A percentile compares a stretch with the other conserved stretches of the same genome.
Conservation (phyloP, 257 asterid species). For the Solanum okadae region DNA sequence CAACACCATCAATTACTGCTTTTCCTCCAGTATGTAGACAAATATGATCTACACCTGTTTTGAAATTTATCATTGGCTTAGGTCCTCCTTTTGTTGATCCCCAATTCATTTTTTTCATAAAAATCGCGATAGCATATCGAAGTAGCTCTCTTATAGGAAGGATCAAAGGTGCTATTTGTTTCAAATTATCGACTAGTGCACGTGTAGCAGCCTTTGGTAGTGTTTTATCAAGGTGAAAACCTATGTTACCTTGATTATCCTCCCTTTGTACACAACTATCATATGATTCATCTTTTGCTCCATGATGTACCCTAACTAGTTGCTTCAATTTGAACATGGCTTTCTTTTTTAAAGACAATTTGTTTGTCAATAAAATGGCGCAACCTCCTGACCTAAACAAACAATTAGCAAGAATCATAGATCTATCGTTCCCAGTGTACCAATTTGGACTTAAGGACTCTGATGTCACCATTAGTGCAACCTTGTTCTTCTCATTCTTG, state of each 20-base stretch:
- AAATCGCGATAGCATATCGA: constrained; percentile 20
- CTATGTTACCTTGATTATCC: constrained; percentile 48
- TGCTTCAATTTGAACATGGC: constrained; percentile 52
- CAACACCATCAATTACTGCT: constrained; percentile 81
- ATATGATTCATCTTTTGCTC: constrained; percentile 59
- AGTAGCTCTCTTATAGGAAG: constrained; percentile 54
- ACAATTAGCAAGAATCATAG: constrained; percentile 85
- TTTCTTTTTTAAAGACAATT: constrained; percentile 7
- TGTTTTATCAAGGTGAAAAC: constrained; percentile 61
- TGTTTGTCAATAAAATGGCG: constrained; percentile 57
- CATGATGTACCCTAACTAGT: constrained; percentile 76
- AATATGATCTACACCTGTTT: constrained; percentile 73
- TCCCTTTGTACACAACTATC: constrained; percentile 58
- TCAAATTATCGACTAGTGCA: constrained; percentile 69
- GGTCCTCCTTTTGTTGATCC: constrained; percentile 16
- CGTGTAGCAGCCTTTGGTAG: constrained; percentile 75
- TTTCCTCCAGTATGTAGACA: constrained; percentile 94
- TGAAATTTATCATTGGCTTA: constrained; percentile 45
- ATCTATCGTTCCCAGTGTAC: constrained; percentile 70
- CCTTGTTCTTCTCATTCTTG: constrained; percentile 17
- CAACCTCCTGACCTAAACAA: constrained; percentile 76
- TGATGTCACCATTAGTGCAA: constrained; percentile 63
- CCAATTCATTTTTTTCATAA: constrained; percentile 7
- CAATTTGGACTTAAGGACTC: constrained; percentile 68
- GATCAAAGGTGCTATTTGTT: constrained; percentile 55